Percentiles rank a stretch among this genome's conserved stretches.
phyloP scores from a whole-genome alignment of 306 rosid genomes.

The Glycine tomentella region DNA sequence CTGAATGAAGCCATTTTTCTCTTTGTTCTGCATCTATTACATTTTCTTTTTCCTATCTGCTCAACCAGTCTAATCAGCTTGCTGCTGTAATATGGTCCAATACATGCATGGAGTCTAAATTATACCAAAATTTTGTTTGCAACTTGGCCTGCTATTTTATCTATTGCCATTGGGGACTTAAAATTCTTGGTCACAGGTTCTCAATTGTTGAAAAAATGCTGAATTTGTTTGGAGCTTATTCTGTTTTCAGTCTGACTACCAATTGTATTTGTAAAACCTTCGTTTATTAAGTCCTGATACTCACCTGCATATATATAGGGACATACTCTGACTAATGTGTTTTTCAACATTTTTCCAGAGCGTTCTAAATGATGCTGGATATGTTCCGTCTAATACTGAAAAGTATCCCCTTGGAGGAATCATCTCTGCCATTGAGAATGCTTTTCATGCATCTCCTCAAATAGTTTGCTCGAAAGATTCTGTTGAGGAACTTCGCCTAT shows the following conservation, averaged over 20 bases:
- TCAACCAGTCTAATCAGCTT: background rate
- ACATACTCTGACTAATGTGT: slow-evolving; percentile 40
- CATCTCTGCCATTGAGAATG: slow-evolving; percentile 88
- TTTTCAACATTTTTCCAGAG: slow-evolving; percentile 57
- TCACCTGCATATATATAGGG: slow-evolving; percentile 26
- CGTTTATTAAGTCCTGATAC: background rate
- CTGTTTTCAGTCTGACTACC: too few relatives aligned
- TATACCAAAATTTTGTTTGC: slow-evolving; percentile 15
- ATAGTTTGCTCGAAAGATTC: slow-evolving; percentile 70
- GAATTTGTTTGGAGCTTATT: too few relatives aligned
- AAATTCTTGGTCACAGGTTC: slow-evolving; percentile 1
- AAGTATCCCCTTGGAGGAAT: slow-evolving; percentile 95
- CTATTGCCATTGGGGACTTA: background rate
- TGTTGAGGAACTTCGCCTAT: slow-evolving; percentile 74
- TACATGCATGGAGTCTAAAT: slow-evolving; percentile 19
- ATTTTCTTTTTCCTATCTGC: slow-evolving; percentile 3
- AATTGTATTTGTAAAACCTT: too few relatives aligned
- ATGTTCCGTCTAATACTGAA: slow-evolving; percentile 82
- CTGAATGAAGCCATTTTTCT: background rate
- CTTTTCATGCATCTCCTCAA: slow-evolving; percentile 78
- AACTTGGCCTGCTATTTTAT: slow-evolving; percentile 18
- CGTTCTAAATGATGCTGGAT: slow-evolving; percentile 84
- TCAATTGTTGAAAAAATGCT: slow-evolving; percentile 2
- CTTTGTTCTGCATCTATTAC: background rate
- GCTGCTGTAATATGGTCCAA: slow-evolving; percentile 1